Base-by-base conservation (phyloP, 768 basidiomycete genomes). In the Gautieria morchelliformis region DNA sequence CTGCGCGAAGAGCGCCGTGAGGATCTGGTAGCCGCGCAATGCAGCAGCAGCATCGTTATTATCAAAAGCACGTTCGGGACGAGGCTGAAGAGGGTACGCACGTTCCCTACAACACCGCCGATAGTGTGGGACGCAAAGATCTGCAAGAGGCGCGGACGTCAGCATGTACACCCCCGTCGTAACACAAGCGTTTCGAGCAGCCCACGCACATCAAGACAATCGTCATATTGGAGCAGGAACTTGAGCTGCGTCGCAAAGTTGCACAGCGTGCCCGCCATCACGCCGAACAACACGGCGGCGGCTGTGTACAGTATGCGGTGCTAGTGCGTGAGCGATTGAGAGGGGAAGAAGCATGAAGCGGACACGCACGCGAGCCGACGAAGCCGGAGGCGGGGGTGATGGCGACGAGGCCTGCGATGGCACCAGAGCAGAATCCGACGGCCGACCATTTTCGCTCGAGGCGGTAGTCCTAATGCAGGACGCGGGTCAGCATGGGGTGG, bases 211-310 rank as follows among this genome's bases (percentile, higher is more conserved):
- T 92, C 89, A 17, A 92, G 80, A 14, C 86, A 78, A 66, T 92
- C 89, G 59, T 92, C 89, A 63, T 83, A 89, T 32, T 76, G 75
- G 61, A 83, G 73, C 30, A 88, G 50, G 68, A 88, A 91, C 73
- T 97, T 98, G 67, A 98, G 79, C 64, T 95, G 86, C 4, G 95
- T 97, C n/a, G 92, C 89, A 69, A 91, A 92, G 72, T 98, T 98
- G 75, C 91, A 96, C 2, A 84, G 62, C 0, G 85, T 87, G 17
- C 89, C 89, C 0, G 85, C 88, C 64, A 90, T 73, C 62, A 94
- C 77, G 41, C 95, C 95, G 66, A 91, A 94, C 1, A 85, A 75
- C 5, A 95, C 84, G 3, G 91, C 76, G 19, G 95, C 93, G 17
- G 89, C 27, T 27, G 27, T 27, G 27, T 27, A 5, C n/a, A 5